phyloP scores from a whole-genome alignment of 352 stramenopile genomes.

The Pythium guiyangense region DNA sequence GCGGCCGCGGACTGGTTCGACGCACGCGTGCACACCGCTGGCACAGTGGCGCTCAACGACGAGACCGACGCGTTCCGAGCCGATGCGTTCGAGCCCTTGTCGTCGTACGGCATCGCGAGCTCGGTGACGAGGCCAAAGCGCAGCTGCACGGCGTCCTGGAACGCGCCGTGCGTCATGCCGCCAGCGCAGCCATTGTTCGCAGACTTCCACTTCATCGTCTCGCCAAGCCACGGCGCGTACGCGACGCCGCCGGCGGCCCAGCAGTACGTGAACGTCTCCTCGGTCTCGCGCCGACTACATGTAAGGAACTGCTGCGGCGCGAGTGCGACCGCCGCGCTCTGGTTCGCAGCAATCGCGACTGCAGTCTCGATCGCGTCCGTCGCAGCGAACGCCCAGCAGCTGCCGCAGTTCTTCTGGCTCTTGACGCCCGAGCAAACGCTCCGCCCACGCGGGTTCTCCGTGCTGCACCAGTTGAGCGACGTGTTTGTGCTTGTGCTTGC shows the following conservation, averaged over 20 bases:
- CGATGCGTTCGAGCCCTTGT: conserved; percentile 16
- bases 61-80: background rate
- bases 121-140: conserved; percentile 52
- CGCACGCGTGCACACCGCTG: conserved; percentile 1
- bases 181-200: conserved; percentile 67
- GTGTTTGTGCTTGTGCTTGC: conserved; percentile 5
- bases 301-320: conserved; percentile 70
- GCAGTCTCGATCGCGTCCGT: conserved; percentile 72
- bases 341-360: conserved; percentile 50
- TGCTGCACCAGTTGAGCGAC: conserved; percentile 61
- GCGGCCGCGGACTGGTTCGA: conserved; percentile 41
- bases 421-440: conserved; percentile 69
- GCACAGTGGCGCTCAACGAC: background rate
- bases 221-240: conserved; percentile 41
- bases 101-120: conserved; percentile 67
- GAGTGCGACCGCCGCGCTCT: conserved; percentile 46
- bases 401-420: conserved; percentile 72
- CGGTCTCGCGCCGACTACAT: conserved; percentile 50
- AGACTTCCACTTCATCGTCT: conserved; percentile 65
- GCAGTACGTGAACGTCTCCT: conserved; percentile 72
- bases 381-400: conserved; percentile 73
- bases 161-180: conserved; percentile 78
- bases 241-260: conserved; percentile 22
- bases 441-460: conserved; percentile 47
- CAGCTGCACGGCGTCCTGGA: conserved; percentile 59